Conservation (phyloP, 306 rosid genomes). For the Sphenostylis stenocarpa region DNA sequence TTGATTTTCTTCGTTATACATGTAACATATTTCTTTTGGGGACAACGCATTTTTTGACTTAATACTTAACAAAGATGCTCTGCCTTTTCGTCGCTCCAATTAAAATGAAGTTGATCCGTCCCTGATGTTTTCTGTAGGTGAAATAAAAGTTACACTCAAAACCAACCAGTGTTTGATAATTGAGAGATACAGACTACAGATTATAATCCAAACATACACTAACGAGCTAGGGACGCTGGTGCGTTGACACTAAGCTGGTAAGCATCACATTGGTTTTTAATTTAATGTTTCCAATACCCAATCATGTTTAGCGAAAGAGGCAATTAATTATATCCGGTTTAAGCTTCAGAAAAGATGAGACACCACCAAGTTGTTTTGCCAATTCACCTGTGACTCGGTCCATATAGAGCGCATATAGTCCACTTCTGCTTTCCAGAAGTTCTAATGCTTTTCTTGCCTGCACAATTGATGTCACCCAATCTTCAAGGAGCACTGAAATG, state of each 20-base stretch:
- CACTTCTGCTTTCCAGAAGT: conserved; percentile 87
- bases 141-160: not conserved
- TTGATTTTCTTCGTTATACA: not conserved
- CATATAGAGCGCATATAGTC: conserved; percentile 73
- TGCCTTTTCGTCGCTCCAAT: not conserved
- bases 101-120: not conserved
- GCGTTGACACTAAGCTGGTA: not conserved
- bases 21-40: not conserved
- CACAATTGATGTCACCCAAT: conserved; percentile 74
- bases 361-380: conserved; percentile 55
- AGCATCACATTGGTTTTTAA: not conserved
- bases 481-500: conserved; percentile 72
- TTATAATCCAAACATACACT: not conserved
- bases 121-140: not conserved
- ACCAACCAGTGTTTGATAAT: not conserved
- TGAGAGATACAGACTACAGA: not conserved
- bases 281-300: not conserved
- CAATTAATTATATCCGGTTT: conserved; percentile 54
- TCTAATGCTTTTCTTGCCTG: conserved; percentile 71
- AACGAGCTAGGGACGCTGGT: not conserved
- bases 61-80: not conserved
- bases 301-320: conserved; percentile 47
- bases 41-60: not conserved
- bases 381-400: conserved; percentile 77
- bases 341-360: conserved; percentile 54